Percentiles rank a stretch among this genome's conserved stretches.
Evolutionary conservation across 768 basidiomycete genomes (phyloP).

Genomic region (Chlorophyllum brunneum): DNA sequence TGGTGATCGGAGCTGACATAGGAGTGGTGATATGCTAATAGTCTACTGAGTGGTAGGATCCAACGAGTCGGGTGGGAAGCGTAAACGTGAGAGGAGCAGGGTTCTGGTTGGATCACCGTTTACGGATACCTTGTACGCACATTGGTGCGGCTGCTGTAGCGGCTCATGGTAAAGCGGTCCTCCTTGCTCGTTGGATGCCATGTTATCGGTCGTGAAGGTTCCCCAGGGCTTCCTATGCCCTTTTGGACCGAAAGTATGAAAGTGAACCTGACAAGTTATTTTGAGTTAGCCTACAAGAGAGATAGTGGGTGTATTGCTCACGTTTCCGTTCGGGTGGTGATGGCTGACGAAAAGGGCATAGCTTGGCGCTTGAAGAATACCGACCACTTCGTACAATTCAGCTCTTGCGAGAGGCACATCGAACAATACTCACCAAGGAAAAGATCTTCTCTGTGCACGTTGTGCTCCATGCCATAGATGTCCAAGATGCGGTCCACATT

Average conservation of each 20-base stretch:
- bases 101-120: conserved; percentile 13
- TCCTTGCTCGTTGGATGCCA: conserved; percentile 30
- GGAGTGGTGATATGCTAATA: neutral
- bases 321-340: conserved; percentile 44
- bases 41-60: conserved; percentile 13
- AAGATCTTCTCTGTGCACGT: conserved; percentile 56
- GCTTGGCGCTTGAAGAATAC: conserved; percentile 64
- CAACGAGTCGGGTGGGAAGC: conserved; percentile 9
- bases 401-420: neutral
- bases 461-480: conserved; percentile 44
- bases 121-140: conserved; percentile 14
- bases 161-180: conserved; percentile 9
- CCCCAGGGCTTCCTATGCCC: conserved; percentile 66
- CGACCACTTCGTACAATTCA: conserved; percentile 43
- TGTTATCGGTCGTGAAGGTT: conserved; percentile 57
- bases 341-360: conserved; percentile 78
- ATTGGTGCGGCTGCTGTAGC: neutral
- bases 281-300: neutral
- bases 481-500: conserved; percentile 63
- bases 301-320: conserved; percentile 18
- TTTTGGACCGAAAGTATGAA: conserved; percentile 59
- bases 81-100: conserved; percentile 14
- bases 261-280: conserved; percentile 45
- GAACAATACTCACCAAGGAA: conserved; percentile 37
- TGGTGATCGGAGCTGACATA: neutral